Base-by-base conservation (phyloP, 2,329 filamentous ascomycete species). In the Ploettnerulaceae sp. region DNA sequence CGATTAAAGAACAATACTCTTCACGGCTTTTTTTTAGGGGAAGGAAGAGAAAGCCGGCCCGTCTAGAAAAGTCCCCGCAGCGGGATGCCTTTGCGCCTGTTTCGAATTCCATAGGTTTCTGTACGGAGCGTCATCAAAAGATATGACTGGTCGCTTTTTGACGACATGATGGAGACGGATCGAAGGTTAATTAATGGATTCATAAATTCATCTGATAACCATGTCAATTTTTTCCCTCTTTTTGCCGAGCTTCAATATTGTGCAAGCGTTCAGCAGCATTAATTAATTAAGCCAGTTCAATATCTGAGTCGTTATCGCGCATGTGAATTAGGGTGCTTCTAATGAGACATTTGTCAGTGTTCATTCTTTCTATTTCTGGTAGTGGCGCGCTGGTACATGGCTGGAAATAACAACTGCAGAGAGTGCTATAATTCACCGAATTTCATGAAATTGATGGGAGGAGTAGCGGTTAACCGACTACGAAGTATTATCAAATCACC, bases 291-390 rank as follows among this genome's bases (percentile, higher is more conserved):
- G 40, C 9, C 17, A 28, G 22, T 47, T 5, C 29, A 34, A 47
- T 40, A n/a, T 45, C 34, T 31, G 38, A 37, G 22, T 21, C 34
- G 34, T 33, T 20, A 28, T 33, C 18, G 9, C 5, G 26, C 9
- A 4, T 26, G 22, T 20, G 14, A n/a, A 24, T 32, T 2, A 12
- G 12, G 15, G 17, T 9, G n/a, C 37, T 41, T 21, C 22, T 37
- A 47, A 47, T 29, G 14, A 18, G 24, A 7, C 18, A 26, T 38
- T 25, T 38, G n/a, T 32, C 12, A 36, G 9, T 20, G n/a, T 22
- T 36, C 14, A 29, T 40, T 47, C 18, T 47, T 47, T 31, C 37
- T 40, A 41, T 41, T 17, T 40, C 22, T 36, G 35, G 14, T 9
- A 14, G 18, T 28, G 26, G 17, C 21, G 15, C 28, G 20, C 21